Percentiles rank a stretch among this genome's conserved stretches.
These are phyloP conservation scores for Schwanniomyces vanrijiae DNA, from an alignment of 805 yeast genomes.

Conservation along the genomic window DNA sequence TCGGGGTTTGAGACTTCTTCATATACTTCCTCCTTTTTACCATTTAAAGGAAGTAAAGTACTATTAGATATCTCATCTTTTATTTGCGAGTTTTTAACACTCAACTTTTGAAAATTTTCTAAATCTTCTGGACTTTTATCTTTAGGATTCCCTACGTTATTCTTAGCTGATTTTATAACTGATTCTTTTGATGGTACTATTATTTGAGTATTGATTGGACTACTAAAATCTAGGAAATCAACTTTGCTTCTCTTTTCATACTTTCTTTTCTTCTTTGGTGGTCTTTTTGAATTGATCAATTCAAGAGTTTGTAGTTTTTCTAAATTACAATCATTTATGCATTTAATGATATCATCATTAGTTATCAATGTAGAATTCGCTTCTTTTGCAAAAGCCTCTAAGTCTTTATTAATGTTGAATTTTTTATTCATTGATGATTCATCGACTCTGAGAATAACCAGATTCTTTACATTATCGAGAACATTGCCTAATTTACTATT, in stretches of 20 bases:
- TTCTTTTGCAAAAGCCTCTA: not conserved
- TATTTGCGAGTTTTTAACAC: not conserved
- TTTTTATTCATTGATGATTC: not conserved
- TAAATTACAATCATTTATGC: slow-evolving; percentile 6
- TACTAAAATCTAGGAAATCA: slow-evolving; percentile 32
- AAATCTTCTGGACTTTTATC: not conserved
- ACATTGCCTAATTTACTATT: not conserved
- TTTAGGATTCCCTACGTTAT: not conserved
- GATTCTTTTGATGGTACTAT: not conserved
- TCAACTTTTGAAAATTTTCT: not conserved
- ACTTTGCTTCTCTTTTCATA: slow-evolving; percentile 31
- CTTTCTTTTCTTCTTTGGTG: slow-evolving; percentile 27
- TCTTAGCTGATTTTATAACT: not conserved
- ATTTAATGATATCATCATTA: slow-evolving; percentile 8
- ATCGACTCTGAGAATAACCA: not conserved
- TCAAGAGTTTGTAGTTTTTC: slow-evolving; percentile 2
- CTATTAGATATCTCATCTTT: not conserved
- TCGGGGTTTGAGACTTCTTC: not conserved
- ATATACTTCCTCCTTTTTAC: not conserved
- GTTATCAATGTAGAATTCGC: not conserved
- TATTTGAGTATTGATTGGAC: slow-evolving; percentile 1
- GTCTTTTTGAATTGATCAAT: slow-evolving; percentile 3
- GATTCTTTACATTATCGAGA: not conserved
- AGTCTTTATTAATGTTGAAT: not conserved
- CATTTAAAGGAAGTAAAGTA: not conserved